Evolutionary conservation across 306 rosid species (phyloP), one percentile per base, ranked within the genome.

Genomic region (Astragalus glycyphyllos): DNA sequence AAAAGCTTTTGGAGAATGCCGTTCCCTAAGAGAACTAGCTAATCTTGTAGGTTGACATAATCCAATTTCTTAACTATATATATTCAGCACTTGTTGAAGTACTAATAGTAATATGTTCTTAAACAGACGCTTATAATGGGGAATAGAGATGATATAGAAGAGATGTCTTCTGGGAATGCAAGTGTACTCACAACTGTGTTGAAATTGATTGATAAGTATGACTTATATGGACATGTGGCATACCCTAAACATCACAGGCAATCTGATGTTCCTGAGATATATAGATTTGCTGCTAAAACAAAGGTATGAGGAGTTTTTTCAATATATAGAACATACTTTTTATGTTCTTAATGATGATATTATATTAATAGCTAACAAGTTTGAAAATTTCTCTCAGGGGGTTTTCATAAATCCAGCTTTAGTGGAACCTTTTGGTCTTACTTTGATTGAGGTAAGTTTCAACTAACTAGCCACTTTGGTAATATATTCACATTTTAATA

Each of bases 191-290:
- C 84, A 41, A 89, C 89, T 8, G 96, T 87, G 69, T 69, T 92
- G 80, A 92, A 92, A 78, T 51, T 92, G 79, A 87, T 92, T 58
- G 98, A 92, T 79, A 89, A 92, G 68, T 92, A 84, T 80, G 96
- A 92, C 65, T 80, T 92, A 9, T 92, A 92, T 15, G 98, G 98
- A 31, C 92, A 83, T 80, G 98, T 92, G 1, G 96, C 98, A 4
- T 92, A 87, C 69, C 98, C 98, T 5, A 92, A 92, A 85, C 98
- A 92, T 81, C 98, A 92, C 82, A 92, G 68, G 76, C 98, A 92
- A 74, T 77, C 79, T 45, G 98, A 92, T 80, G 96, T 92, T 80
- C 98, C 98, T 0, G 98, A 92, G 29, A 92, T 92, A 71, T 92
- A 92, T 49, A 81, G 98, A 26, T 88, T 87, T 73, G 96, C 98